Conservation (phyloP, 2,329 filamentous ascomycete species). For the Trichophyton verrucosum region DNA sequence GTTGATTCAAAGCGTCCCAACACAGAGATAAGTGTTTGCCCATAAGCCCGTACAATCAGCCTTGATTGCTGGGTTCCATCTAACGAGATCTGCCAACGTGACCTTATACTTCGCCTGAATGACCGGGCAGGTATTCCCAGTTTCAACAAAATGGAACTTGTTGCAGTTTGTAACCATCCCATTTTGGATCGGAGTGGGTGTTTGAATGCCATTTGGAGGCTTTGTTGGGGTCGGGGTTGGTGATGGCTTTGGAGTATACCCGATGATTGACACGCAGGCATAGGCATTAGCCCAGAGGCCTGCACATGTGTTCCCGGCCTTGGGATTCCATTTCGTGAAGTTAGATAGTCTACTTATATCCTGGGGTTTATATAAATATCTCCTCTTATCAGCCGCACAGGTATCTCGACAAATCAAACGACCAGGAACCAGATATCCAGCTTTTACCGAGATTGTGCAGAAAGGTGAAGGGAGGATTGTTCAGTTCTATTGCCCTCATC, state of each 20-base stretch:
- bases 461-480: not conserved
- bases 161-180: not conserved
- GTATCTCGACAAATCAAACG: not conserved
- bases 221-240: not conserved
- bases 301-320: slow-evolving; percentile 13
- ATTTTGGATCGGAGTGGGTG: not conserved
- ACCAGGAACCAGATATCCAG: not conserved
- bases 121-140: not conserved
- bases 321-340: slow-evolving; percentile 18
- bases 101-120: not conserved
- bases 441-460: not conserved
- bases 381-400: not conserved
- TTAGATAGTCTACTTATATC: slow-evolving; percentile 1
- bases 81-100: not conserved
- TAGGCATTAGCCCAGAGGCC: not conserved
- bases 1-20: not conserved
- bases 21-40: not conserved
- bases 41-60: not conserved
- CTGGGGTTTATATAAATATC: not conserved
- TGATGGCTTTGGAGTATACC: not conserved
- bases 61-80: not conserved
- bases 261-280: not conserved
- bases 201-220: not conserved
- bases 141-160: not conserved
- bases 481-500: not conserved